Conservation (phyloP, 768 basidiomycete genomes). For the Trametes villosa region DNA sequence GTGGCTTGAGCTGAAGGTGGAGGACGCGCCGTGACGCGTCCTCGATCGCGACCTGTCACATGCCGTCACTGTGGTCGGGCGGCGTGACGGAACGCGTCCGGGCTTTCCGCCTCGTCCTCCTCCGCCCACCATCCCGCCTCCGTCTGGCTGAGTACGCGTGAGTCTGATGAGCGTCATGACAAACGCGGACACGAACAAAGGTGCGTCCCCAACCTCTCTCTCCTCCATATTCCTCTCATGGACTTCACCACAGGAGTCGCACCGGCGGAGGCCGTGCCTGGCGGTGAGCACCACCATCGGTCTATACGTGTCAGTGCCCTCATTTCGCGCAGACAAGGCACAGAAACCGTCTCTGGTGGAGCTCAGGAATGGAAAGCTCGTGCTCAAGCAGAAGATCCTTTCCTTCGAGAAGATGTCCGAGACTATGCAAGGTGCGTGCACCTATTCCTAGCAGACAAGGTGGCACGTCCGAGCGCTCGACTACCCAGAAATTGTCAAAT, state of each 20-base stretch:
- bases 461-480: not conserved
- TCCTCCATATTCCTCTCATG: not conserved
- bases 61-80: conserved; percentile 33
- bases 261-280: not conserved
- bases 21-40: conserved; percentile 43
- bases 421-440: conserved; percentile 71
- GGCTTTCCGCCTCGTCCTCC: conserved; percentile 21
- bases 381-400: conserved; percentile 74
- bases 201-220: conserved; percentile 27
- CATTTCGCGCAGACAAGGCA: conserved; percentile 37
- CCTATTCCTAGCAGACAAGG: not conserved
- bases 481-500: conserved; percentile 69
- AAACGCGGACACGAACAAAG: conserved; percentile 39
- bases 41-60: conserved; percentile 28
- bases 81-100: conserved; percentile 36
- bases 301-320: conserved; percentile 9
- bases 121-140: conserved; percentile 8
- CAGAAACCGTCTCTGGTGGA: conserved; percentile 56
- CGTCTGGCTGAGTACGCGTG: not conserved
- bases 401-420: conserved; percentile 81
- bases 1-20: conserved; percentile 13
- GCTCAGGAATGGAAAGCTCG: conserved; percentile 75
- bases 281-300: conserved; percentile 9
- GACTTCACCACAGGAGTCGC: not conserved
- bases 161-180: conserved; percentile 41